A percentile compares a stretch with the other conserved stretches of the same genome.
These are phyloP conservation scores for Phallus indusiatus DNA, from an alignment of 768 basidiomycete genomes.

Conservation along the genomic window DNA sequence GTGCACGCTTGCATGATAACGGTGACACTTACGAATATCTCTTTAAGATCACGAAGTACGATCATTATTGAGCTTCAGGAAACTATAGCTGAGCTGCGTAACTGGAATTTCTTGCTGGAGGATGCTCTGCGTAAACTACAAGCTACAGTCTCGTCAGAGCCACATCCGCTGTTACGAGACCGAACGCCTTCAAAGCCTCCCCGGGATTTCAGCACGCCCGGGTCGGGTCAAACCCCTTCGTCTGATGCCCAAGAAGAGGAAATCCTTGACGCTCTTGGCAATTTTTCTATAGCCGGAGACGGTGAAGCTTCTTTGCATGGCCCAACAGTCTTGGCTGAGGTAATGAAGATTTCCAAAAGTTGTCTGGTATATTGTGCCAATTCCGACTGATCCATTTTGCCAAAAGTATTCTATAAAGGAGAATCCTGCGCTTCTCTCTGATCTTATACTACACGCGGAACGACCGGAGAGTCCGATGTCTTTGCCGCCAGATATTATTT, in stretches of 20 bases:
- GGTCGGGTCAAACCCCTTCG: not conserved
- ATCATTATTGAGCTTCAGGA: constrained; percentile 59
- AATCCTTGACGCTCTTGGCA: constrained; percentile 6
- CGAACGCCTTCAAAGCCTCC: not conserved
- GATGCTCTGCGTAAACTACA: constrained; percentile 44
- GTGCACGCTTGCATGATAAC: not conserved
- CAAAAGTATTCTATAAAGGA: constrained; percentile 2
- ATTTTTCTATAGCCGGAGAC: not conserved
- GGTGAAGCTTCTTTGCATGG: constrained; percentile 6
- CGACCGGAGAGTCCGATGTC: constrained; percentile 3
- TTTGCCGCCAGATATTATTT: constrained; percentile 5
- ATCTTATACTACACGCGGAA: not conserved
- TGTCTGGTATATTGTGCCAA: too few species aligned
- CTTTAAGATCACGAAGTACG: constrained; percentile 47
- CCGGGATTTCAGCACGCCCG: not conserved
- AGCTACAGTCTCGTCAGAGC: constrained; percentile 34
- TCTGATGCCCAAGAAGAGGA: not conserved
- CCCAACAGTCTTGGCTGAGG: constrained; percentile 5
- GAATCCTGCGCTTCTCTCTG: constrained; percentile 1
- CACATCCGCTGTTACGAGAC: constrained; percentile 38
- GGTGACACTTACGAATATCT: not conserved
- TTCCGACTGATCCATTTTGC: not conserved
- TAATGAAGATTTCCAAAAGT: not conserved
- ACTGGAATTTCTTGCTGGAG: constrained; percentile 55
- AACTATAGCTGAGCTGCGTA: constrained; percentile 43